Base-by-base conservation (phyloP, 2,329 filamentous ascomycete genomes). In the Fusarium chuoi region DNA sequence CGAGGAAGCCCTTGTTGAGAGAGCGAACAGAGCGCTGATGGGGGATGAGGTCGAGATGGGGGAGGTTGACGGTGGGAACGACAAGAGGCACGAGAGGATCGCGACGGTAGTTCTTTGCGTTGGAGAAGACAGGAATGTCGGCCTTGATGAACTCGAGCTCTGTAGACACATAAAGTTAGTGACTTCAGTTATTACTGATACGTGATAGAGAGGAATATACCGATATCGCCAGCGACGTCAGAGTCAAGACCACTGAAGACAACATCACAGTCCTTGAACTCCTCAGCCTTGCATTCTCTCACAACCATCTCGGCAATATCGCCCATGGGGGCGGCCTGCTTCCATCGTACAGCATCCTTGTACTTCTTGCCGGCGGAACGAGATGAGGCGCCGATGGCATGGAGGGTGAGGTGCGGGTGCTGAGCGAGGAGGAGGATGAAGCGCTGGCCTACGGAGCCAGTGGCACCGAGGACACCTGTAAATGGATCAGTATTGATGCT, bases 91-190 rank as follows among this genome's bases (percentile, higher is more conserved):
- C 95, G 55, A 96, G 87, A 26, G 95, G 94, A 82, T 98, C 92
- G 81, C 92, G 92, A 78, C 96, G 93, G 88, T 98, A 94, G 89
- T 98, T 98, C 85, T 98, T 98, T 58, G 96, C 95, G 83, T 98
- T 99, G 79, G 95, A 98, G 87, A 99, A 98, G 82, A 98, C 93
- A 79, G 94, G 91, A 58, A 98, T 90, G 80, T 98, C 92, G 70
- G 94, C 92, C 81, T 92, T 93, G 79, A 97, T 89, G 83, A 98
- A 98, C 77, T 93, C 93, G 89, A 94, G 94, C 84, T 98, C 95
- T 95, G 78, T 13, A 12, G 10, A 24, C 24, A 45, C 39, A 48
- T 20, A 22, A 30, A 62, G 56, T 75, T 30, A 77, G 70, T 49
- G 10, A 18, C 22, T 14, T 28, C n/a, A 45, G 10, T 13, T 13